Evolutionary conservation across 306 rosid genomes (phyloP).

Genomic region (Dryas drummondii): DNA sequence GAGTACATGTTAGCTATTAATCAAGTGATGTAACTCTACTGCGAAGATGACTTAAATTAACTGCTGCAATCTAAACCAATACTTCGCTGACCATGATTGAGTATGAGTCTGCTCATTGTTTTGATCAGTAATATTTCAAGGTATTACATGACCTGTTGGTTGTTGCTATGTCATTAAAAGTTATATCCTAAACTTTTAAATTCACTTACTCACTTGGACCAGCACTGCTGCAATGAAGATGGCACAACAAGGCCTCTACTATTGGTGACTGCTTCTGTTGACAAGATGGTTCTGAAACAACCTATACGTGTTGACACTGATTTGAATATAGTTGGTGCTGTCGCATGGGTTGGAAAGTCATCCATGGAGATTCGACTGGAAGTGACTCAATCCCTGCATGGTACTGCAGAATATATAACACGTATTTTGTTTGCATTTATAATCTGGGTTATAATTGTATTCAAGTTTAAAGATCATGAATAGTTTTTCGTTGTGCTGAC

Average conservation of each 20-base stretch:
- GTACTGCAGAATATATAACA: conserved; percentile 21
- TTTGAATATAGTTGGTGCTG: conserved; percentile 66
- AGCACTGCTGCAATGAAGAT: conserved; percentile 71
- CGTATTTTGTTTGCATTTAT: conserved; percentile 14
- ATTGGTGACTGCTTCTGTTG: conserved; percentile 85
- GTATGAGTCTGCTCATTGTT: too few relatives aligned
- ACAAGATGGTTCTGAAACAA: conserved; percentile 68
- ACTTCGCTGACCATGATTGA: too few relatives aligned
- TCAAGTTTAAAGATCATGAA: neutral
- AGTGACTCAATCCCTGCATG: conserved; percentile 50
- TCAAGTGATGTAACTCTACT: neutral
- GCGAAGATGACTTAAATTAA: too few relatives aligned
- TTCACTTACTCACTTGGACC: conserved; percentile 17
- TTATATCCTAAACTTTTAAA: neutral
- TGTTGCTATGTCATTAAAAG: neutral
- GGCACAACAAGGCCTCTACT: conserved; percentile 59
- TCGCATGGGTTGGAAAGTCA: conserved; percentile 84
- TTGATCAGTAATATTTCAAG: too few relatives aligned
- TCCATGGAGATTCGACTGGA: conserved; percentile 82
- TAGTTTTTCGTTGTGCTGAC: conserved; percentile 10
- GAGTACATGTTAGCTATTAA: too few relatives aligned
- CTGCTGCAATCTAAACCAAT: too few relatives aligned
- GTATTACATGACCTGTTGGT: neutral
- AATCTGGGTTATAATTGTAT: neutral
- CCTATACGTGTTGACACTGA: conserved; percentile 58